Conservation (phyloP, 2,329 filamentous ascomycete species). For the Fusarium sp. region DNA sequence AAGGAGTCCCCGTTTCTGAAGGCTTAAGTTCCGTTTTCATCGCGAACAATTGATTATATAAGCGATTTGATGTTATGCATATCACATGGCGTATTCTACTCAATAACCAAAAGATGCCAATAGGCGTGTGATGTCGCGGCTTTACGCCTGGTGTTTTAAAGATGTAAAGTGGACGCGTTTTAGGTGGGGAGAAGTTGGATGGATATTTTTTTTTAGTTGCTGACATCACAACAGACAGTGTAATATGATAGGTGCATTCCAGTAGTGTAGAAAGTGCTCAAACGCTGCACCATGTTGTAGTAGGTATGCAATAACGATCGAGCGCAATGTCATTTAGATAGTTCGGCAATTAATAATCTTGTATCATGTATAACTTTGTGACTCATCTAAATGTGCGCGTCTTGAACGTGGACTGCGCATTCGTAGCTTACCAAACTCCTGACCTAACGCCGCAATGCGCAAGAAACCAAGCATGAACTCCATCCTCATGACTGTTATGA, state of each 20-base stretch:
- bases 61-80: not conserved
- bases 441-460: conserved; percentile 26
- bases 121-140: conserved; percentile 11
- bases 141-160: conserved; percentile 20
- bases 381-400: conserved; percentile 11
- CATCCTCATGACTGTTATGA: conserved; percentile 14
- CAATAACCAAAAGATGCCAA: conserved; percentile 5
- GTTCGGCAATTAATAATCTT: not conserved
- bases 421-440: not conserved
- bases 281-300: not conserved
- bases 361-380: conserved; percentile 2
- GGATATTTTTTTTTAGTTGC: conserved; percentile 30
- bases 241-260: conserved; percentile 20
- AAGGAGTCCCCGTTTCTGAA: conserved; percentile 50
- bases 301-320: not conserved
- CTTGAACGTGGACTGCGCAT: not conserved
- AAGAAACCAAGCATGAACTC: conserved; percentile 14
- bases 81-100: conserved; percentile 38
- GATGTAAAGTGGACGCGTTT: conserved; percentile 41
- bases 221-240: conserved; percentile 40
- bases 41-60: conserved; percentile 25
- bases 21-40: conserved; percentile 48
- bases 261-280: not conserved
- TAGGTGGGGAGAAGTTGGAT: conserved; percentile 32
- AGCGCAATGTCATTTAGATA: not conserved